Base-by-base conservation (phyloP, 805 yeast genomes). In the Cyberlindnera maritima region DNA sequence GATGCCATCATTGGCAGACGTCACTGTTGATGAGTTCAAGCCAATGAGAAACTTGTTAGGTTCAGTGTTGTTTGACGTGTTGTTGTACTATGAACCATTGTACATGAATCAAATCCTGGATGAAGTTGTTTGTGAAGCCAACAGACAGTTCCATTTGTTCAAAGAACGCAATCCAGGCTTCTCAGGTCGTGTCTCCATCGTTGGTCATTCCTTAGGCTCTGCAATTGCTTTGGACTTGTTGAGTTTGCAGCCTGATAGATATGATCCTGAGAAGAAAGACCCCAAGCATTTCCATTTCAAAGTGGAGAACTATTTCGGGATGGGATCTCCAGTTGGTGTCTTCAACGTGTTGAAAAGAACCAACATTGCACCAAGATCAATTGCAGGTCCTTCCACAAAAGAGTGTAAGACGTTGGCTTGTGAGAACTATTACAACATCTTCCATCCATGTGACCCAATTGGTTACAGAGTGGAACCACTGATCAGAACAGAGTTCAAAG, bases 151-250 rank as follows among this genome's bases (percentile, higher is more conserved):
- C 62, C 64, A 71, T 4, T 64, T 75, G 29, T 92, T 81, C 63
- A 65, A 72, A 48, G 74, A 80, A 43, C 68, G 76, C 40, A 81
- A 91, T 53, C 95, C 96, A 0, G 65, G 72, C 17, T 88, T 87
- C 64, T 70, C 80, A n/a, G 96, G 96, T 0, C 79, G 83, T 53
- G 82, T 92, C 1, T 90, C 92, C 55, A 64, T 92, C 2, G 69
- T 90, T 49, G 98, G 97, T 1, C 99, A 92, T 64, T 92, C 98
- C 0, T 69, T 92, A 31, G 99, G 99, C 0, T 85, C 96, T 3
- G 86, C 92, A 0, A 86, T 92, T 31, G 71, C 83, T 2, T 83
- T 89, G 52, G 97, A 92, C 64, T 71, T 92, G 26, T 64, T 91
- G 25, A 67, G 82, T 10, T 60, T 67, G 15, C 85, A 80, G 32